Conservation (phyloP, 2,329 filamentous ascomycete species). For the Ophiostoma sp. region DNA sequence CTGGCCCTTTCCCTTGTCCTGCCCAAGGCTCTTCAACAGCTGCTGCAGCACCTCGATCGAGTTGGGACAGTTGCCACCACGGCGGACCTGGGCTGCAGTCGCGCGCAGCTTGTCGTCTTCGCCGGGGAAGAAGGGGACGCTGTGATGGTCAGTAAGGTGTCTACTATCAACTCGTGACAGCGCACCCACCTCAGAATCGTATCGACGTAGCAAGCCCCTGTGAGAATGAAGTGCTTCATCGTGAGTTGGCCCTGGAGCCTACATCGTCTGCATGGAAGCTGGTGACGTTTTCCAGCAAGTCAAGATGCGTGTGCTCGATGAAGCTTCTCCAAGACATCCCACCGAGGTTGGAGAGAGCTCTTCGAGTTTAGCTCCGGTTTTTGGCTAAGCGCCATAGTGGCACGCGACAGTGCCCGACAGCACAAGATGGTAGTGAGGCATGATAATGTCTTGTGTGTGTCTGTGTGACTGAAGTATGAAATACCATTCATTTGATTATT, state of each 20-base stretch:
- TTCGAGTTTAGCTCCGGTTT: background rate
- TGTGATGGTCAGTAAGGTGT: conserved; percentile 43
- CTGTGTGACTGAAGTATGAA: background rate
- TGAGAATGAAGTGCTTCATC: conserved; percentile 61
- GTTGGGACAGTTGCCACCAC: conserved; percentile 74
- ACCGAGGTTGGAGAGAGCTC: background rate
- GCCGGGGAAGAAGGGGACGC: conserved; percentile 64
- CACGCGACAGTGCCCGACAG: background rate
- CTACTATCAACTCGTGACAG: background rate
- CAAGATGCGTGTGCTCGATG: background rate
- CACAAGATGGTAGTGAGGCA: background rate
- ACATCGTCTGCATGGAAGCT: background rate
- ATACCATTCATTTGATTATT: no score
- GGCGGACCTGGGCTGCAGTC: conserved; percentile 55
- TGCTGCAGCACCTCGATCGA: conserved; percentile 70
- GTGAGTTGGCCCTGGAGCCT: conserved; percentile 24
- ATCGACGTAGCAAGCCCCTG: conserved; percentile 70
- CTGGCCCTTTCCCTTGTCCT: no score
- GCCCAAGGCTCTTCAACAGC: conserved; percentile 43
- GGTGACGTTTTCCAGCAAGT: background rate
- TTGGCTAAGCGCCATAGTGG: background rate
- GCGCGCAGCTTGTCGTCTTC: conserved; percentile 75
- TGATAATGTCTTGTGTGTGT: background rate
- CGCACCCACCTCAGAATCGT: conserved; percentile 64
- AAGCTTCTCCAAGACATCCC: background rate